phyloP scores from a whole-genome alignment of 208 protist species.

The Trypanosoma grayi region DNA sequence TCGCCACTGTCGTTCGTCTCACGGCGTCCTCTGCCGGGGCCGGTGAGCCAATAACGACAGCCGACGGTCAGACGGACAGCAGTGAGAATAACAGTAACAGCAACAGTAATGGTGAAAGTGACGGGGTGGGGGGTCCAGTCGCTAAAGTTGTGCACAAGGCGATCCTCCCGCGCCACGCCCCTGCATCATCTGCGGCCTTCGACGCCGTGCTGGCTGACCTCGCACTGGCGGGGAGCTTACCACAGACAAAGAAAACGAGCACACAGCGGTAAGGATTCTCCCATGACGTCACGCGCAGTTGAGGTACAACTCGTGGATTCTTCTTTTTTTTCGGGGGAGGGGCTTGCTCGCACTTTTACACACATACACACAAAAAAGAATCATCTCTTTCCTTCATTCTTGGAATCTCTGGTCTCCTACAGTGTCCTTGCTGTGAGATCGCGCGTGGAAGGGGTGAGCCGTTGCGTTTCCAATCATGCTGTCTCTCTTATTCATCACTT shows the following conservation, averaged over 20 bases:
- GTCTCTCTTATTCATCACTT: neutral
- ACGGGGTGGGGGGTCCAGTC: slow-evolving; percentile 9
- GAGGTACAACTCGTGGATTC: neutral
- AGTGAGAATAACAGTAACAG: too few relatives aligned
- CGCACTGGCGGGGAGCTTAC: slow-evolving; percentile 34
- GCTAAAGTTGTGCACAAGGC: slow-evolving; percentile 37
- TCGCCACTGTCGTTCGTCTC: slow-evolving; percentile 78
- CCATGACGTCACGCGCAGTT: too few relatives aligned
- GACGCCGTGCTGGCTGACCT: slow-evolving; percentile 56
- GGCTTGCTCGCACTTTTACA: neutral
- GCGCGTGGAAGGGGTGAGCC: too few relatives aligned
- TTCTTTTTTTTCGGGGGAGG: neutral
- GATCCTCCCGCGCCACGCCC: slow-evolving; percentile 37
- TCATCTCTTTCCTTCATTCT: neutral
- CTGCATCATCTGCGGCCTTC: slow-evolving; percentile 64
- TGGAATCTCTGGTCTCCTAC: too few relatives aligned
- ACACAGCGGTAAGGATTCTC: neutral
- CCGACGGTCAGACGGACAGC: neutral
- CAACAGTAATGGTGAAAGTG: too few relatives aligned
- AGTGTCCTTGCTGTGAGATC: too few relatives aligned
- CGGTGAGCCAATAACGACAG: too few relatives aligned
- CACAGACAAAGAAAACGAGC: neutral
- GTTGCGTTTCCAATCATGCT: too few relatives aligned
- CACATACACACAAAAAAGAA: neutral
- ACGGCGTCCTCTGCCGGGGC: too few relatives aligned